A percentile compares a stretch with the other conserved stretches of the same genome.
Conservation (phyloP, 2,329 filamentous ascomycete species). For the Allantophomopsis cytisporea region DNA sequence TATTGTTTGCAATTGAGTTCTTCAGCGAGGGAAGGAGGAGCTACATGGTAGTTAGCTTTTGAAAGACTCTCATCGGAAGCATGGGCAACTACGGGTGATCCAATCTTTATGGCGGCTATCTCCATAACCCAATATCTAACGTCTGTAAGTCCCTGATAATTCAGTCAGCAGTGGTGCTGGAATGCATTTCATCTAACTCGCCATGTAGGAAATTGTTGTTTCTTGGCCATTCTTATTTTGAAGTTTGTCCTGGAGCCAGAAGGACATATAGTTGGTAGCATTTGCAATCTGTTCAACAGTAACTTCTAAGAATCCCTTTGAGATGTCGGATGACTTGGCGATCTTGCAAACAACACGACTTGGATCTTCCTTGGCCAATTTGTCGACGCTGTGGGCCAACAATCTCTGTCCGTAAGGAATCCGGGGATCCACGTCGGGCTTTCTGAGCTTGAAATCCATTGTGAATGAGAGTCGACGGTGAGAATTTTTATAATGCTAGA, state of each 20-base stretch:
- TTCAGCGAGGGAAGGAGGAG: slow-evolving; percentile 1
- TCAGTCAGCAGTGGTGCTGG: too few relatives aligned
- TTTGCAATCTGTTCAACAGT: background rate
- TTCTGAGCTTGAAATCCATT: slow-evolving; percentile 19
- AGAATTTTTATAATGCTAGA: background rate
- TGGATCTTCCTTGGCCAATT: background rate
- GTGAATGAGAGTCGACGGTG: background rate
- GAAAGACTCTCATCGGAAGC: background rate
- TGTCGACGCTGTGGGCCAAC: background rate
- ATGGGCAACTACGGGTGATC: background rate
- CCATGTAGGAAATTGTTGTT: slow-evolving; percentile 1
- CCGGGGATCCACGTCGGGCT: background rate
- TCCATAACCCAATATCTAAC: slow-evolving; percentile 1
- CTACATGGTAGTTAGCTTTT: background rate
- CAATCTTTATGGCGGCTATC: slow-evolving; percentile 1
- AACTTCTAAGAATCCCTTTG: background rate
- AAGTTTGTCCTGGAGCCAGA: slow-evolving; percentile 1
- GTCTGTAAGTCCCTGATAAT: background rate
- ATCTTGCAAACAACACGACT: slow-evolving; percentile 1
- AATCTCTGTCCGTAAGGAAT: background rate
- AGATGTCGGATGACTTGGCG: background rate
- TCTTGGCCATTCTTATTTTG: background rate
- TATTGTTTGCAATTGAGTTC: slow-evolving; percentile 1
- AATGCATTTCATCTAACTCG: too few relatives aligned
- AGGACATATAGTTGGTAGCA: slow-evolving; percentile 1